phyloP scores from a whole-genome alignment of 1,284 basidiomycete species.

The Stereum hirsutum region DNA sequence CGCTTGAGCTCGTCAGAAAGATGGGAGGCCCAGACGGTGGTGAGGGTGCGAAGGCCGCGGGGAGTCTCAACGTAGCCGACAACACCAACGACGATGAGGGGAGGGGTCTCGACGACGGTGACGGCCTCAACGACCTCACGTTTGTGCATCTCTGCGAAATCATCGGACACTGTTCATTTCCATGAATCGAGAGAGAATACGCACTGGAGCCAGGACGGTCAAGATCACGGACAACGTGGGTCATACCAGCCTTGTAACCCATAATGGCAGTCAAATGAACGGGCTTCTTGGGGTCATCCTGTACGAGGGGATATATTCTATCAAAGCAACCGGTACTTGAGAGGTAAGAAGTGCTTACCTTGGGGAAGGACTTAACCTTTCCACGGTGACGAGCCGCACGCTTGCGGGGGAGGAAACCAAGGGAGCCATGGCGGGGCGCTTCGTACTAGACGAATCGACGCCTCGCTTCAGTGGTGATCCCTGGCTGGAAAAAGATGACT shows the following conservation, averaged over 20 bases:
- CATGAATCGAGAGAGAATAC: conserved; percentile 22
- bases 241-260: conserved; percentile 99
- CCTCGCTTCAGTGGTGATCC: conserved; percentile 14
- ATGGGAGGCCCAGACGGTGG: conserved; percentile 80
- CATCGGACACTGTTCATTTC: conserved; percentile 6
- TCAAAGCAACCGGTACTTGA: neutral
- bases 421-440: conserved; percentile 91
- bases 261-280: conserved; percentile 98
- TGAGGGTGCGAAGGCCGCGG: conserved; percentile 88
- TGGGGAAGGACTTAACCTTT: conserved; percentile 98
- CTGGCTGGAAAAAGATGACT: conserved; percentile 4
- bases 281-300: conserved; percentile 99
- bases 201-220: conserved; percentile 97
- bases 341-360: conserved; percentile 44
- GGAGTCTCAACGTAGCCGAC: conserved; percentile 99
- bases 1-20: conserved; percentile 91
- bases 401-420: conserved; percentile 92
- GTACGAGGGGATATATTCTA: too few relatives aligned
- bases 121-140: conserved; percentile 99
- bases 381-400: conserved; percentile 93
- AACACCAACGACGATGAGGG: conserved; percentile 95
- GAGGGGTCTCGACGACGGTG: conserved; percentile 94
- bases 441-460: conserved; percentile 59
- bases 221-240: conserved; percentile 98
- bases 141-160: conserved; percentile 89